Evolutionary conservation across 371 early-diverging fungal genomes (phyloP).

Genomic region (Mortierella sp.): DNA sequence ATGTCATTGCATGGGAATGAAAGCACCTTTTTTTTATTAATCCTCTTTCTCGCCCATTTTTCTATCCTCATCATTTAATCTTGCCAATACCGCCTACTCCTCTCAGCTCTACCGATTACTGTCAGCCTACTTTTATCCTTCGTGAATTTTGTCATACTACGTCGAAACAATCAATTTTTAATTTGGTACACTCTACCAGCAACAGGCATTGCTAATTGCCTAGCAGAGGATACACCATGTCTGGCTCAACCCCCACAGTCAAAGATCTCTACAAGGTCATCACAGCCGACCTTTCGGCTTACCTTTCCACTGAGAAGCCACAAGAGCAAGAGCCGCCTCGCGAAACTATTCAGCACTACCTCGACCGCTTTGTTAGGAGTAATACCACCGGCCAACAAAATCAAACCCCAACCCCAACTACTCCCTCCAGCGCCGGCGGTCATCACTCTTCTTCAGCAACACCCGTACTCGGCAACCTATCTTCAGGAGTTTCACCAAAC

Average conservation of each 20-base stretch:
- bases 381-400: conserved; percentile 16
- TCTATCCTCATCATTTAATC: background rate
- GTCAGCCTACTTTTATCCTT: background rate
- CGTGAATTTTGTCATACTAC: background rate
- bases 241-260: conserved; percentile 43
- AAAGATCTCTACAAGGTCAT: conserved; percentile 53
- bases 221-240: conserved; percentile 17
- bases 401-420: conserved; percentile 15
- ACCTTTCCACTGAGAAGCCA: conserved; percentile 15
- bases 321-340: conserved; percentile 26
- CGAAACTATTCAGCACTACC: conserved; percentile 37
- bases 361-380: conserved; percentile 45
- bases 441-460: conserved; percentile 1
- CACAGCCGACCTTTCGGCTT: conserved; percentile 37
- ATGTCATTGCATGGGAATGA: conserved; percentile 1
- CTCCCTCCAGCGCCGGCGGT: conserved; percentile 11
- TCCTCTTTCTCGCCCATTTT: too few species aligned
- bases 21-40: background rate
- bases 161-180: background rate
- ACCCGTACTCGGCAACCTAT: background rate
- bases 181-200: background rate
- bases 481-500: background rate
- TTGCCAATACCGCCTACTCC: background rate
- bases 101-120: background rate
- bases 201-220: background rate